Evolutionary conservation across 2,329 filamentous ascomycete species (phyloP), one percentile per base, ranked within the genome.

Genomic region (Talaromyces verruculosus): DNA sequence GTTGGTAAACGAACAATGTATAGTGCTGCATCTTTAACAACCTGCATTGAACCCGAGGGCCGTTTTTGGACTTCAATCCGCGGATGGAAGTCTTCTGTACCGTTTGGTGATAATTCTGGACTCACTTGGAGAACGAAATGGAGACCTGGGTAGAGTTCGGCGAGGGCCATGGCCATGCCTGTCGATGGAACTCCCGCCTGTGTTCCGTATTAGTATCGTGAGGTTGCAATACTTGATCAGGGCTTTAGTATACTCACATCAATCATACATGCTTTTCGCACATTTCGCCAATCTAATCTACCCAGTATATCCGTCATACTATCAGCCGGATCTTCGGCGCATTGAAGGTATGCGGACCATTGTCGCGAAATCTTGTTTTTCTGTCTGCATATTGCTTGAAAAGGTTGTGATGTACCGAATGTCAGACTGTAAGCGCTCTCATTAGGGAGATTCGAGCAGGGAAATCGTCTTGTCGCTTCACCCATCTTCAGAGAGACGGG

Each of bases 401-500:
- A 51, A 3, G 47, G 13, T 15, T 51, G 47, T 15, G 47, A 47
- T 22, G 43, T 22, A 25, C 25, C 17, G 47, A 51, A 51, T 10
- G 25, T 10, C 11, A 30, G 3, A 51, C 25, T 47, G 43, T 47
- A 47, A 47, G 43, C 43, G 47, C 22, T 51, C 22, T 51, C 47
- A 30, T 51, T 51, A 17, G 25, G 47, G 13, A 51, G 22, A 15
- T 30, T 51, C 11, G 43, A 47, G 43, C 43, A 13, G 10, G 43
- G 43, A 10, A 47, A 19, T 28, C 17, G 28, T 3, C 43, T 37
- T 67, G 51, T 33, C 73, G 63, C 43, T 30, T 51, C 22, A 28
- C 47, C 25, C 75, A 78, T 79, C 10, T 78, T 68, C 64, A 81
- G 67, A 1, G 79, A 77, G 3, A 74, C 62, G 0, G 79, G 78